Evolutionary conservation across 2,329 filamentous ascomycete species (phyloP).

Genomic region (Hypoxylon sp.): DNA sequence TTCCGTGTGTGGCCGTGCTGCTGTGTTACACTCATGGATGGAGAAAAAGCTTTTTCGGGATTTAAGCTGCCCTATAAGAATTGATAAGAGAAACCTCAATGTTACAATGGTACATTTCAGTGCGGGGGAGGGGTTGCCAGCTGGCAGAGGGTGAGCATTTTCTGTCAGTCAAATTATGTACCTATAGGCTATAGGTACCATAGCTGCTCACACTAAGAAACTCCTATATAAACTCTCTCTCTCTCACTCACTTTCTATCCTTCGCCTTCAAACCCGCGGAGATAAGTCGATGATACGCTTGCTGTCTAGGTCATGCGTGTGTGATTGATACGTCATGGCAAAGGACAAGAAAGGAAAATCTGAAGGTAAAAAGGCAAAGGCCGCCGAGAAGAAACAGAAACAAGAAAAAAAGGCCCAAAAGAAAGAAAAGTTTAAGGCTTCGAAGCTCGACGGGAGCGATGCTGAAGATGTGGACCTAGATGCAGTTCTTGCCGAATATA

Average conservation of each 20-base stretch:
- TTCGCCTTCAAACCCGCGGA: background rate
- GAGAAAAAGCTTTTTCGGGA: slow-evolving; percentile 24
- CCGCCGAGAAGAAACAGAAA: slow-evolving; percentile 78
- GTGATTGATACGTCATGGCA: slow-evolving; percentile 55
- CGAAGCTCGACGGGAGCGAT: slow-evolving; percentile 85
- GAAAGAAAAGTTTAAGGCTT: slow-evolving; percentile 79
- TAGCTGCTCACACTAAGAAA: slow-evolving; percentile 9
- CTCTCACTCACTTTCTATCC: background rate
- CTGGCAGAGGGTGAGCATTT: slow-evolving; percentile 14
- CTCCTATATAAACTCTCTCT: background rate
- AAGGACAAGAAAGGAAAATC: slow-evolving; percentile 63
- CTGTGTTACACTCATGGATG: slow-evolving; percentile 20
- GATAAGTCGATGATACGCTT: background rate
- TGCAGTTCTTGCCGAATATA: slow-evolving; percentile 92
- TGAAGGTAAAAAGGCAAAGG: slow-evolving; percentile 62
- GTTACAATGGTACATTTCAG: slow-evolving; percentile 17
- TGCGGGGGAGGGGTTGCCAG: slow-evolving; percentile 45
- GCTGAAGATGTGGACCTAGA: slow-evolving; percentile 94
- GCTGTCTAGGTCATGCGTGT: background rate
- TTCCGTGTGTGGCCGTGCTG: slow-evolving; percentile 2
- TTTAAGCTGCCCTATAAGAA: slow-evolving; percentile 24
- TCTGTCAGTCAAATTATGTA: background rate
- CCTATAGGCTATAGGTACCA: too few relatives aligned
- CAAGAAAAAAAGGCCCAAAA: slow-evolving; percentile 93
- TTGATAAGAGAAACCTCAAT: slow-evolving; percentile 7